Base-by-base conservation (phyloP, 164 flowering plant species). In the Berberis thunbergii region DNA sequence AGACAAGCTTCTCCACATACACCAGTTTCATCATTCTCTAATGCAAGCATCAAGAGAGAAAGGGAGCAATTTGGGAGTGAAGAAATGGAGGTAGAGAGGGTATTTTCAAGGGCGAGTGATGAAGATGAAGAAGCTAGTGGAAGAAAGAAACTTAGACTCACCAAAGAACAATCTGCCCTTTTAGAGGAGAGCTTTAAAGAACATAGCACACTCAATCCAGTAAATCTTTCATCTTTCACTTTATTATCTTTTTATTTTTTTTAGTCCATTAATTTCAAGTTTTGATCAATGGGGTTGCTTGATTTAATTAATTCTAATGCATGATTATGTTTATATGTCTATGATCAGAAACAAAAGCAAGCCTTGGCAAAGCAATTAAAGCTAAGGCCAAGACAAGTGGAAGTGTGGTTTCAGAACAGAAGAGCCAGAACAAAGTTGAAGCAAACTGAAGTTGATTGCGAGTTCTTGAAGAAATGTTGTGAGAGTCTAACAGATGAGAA, bases 1-100 rank as follows among this genome's bases (percentile, higher is more conserved):
- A 77, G 80, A 0, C 86, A 73, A 56, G 77, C 67, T 38, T 70
- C 76, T 11, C 64, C 79, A 26, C 62, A 75, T 49, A 82, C 84
- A 61, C 78, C 76, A 6, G 76, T 82, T 2, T 82, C 92, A 4
- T 86, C 89, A 1, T 80, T 83, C 77, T 86, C 96, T 1, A 79
- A 86, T 55, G 78, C 67, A 0, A 78, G 89, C 46, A 76, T 86
- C 38, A 86, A 89, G 76, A 79, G 88, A 52, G 91, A 85, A 66
- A 84, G 87, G 68, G 89, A 83, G 40, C 49, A 60, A 3, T 77
- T 77, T 0, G 44, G 56, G 54, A 71, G 81, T 49, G 89, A 86
- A 49, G 91, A 82, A 48, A 58, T 70, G 1, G 85, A 81, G 55
- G 39, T 59, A 38, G 76, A 73, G 60, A 70, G 65, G 64, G 45